These are phyloP conservation scores for Trametopsis cervina DNA, from an alignment of 768 basidiomycete species.

Conservation along the genomic window DNA sequence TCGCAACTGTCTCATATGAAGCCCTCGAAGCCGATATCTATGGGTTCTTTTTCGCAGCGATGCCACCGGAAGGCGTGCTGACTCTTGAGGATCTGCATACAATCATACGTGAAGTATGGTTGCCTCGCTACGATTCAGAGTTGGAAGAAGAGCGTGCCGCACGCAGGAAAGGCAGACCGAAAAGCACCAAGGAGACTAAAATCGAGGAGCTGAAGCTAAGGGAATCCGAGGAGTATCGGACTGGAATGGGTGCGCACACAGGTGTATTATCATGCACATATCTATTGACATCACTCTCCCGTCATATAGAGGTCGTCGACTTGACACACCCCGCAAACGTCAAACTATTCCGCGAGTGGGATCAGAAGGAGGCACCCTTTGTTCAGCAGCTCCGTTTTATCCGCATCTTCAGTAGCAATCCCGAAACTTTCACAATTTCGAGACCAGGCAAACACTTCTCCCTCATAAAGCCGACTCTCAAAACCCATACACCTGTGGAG, in stretches of 20 bases:
- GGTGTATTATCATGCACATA: constrained; percentile 5
- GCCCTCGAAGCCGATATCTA: constrained; percentile 51
- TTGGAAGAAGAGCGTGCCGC: constrained; percentile 52
- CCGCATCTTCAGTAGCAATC: constrained; percentile 57
- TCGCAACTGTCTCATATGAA: neutral
- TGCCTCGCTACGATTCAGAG: constrained; percentile 62
- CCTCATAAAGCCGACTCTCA: constrained; percentile 18
- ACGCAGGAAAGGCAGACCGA: constrained; percentile 70
- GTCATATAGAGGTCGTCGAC: constrained; percentile 62
- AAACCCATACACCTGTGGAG: constrained; percentile 4
- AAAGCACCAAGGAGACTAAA: constrained; percentile 57
- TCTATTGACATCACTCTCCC: neutral
- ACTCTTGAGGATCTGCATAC: constrained; percentile 60
- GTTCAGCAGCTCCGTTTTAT: constrained; percentile 69
- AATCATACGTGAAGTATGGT: constrained; percentile 61
- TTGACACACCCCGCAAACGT: constrained; percentile 68
- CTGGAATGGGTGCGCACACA: constrained; percentile 79
- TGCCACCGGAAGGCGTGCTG: constrained; percentile 53
- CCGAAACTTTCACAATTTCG: constrained; percentile 42
- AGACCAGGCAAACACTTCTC: constrained; percentile 52
- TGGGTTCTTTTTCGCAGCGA: constrained; percentile 67
- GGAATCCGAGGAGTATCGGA: constrained; percentile 68
- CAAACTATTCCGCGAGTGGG: constrained; percentile 70
- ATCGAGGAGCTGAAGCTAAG: constrained; percentile 64
- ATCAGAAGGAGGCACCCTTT: constrained; percentile 67